Percentiles rank a stretch among this genome's conserved stretches.
phyloP scores from a whole-genome alignment of 495 filamentous ascomycete species.

The Xylaria flabelliformis region DNA sequence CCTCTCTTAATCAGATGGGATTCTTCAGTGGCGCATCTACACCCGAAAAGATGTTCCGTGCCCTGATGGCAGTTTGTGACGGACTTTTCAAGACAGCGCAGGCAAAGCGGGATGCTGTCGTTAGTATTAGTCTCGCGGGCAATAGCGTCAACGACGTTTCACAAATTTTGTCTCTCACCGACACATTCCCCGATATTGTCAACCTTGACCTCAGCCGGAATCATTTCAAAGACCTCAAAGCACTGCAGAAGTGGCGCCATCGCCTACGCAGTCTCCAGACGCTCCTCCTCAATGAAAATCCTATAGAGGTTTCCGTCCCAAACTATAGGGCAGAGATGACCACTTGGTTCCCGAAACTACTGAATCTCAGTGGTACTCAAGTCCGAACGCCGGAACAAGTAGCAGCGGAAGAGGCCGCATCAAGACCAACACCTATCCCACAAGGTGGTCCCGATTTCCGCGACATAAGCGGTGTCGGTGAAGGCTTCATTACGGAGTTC shows the following conservation, averaged over 20 bases:
- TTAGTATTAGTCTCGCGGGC: slow-evolving; percentile 76
- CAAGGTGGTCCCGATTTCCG: slow-evolving; percentile 71
- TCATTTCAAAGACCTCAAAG: slow-evolving; percentile 70
- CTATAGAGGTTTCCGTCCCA: slow-evolving; percentile 66
- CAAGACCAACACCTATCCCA: slow-evolving; percentile 66
- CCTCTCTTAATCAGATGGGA: slow-evolving; percentile 69
- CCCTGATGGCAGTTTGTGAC: slow-evolving; percentile 81
- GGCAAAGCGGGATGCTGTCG: slow-evolving; percentile 72
- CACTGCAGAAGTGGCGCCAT: slow-evolving; percentile 74
- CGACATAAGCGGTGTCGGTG: slow-evolving; percentile 75
- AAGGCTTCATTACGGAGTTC: slow-evolving; percentile 77
- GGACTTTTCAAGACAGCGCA: slow-evolving; percentile 68
- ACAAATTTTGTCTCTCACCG: slow-evolving; percentile 72
- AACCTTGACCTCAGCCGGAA: slow-evolving; percentile 87
- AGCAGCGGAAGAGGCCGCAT: slow-evolving; percentile 53
- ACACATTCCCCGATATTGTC: slow-evolving; percentile 79
- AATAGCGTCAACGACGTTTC: slow-evolving; percentile 75
- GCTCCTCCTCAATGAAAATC: slow-evolving; percentile 77
- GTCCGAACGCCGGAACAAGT: slow-evolving; percentile 74
- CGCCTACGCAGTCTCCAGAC: slow-evolving; percentile 80
- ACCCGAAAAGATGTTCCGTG: slow-evolving; percentile 89
- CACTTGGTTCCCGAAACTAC: slow-evolving; percentile 80
- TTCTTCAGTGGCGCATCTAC: slow-evolving; percentile 73
- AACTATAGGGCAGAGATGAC: slow-evolving; percentile 73
- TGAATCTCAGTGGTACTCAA: slow-evolving; percentile 71